Conservation (phyloP, 2,329 filamentous ascomycete species). For the Scytalidium sp. region DNA sequence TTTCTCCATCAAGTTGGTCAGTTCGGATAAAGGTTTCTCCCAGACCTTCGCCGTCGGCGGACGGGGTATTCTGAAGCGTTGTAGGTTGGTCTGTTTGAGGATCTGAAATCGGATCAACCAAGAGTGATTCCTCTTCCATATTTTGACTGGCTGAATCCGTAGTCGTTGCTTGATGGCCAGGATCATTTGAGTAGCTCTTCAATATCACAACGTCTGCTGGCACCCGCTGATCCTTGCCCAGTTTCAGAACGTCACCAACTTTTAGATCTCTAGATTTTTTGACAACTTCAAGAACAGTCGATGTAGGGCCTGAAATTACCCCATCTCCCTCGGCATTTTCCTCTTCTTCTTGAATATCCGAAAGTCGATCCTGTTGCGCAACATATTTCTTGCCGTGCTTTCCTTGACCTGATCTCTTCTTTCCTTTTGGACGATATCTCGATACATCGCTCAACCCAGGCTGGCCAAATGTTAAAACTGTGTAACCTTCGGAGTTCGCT, state of each 20-base stretch:
- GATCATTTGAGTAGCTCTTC: slow-evolving; percentile 70
- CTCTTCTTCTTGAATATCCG: slow-evolving; percentile 70
- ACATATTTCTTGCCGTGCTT: slow-evolving; percentile 33
- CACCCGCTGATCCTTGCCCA: slow-evolving; percentile 87
- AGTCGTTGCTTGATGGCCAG: slow-evolving; percentile 20
- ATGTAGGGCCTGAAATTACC: slow-evolving; percentile 38
- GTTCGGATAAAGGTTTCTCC: slow-evolving; percentile 97
- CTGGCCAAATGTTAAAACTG: slow-evolving; percentile 69
- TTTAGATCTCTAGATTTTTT: slow-evolving; percentile 86
- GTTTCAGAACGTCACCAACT: slow-evolving; percentile 92
- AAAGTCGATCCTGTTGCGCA: slow-evolving; percentile 43
- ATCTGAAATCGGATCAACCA: slow-evolving; percentile 28
- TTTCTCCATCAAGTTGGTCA: slow-evolving; percentile 95
- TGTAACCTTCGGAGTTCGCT: slow-evolving; percentile 89
- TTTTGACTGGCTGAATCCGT: slow-evolving; percentile 6
- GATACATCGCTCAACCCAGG: slow-evolving; percentile 33
- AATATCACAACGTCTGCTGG: slow-evolving; percentile 93
- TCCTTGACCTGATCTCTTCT: slow-evolving; percentile 44
- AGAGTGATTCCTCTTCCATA: slow-evolving; percentile 14
- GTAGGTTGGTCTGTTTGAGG: slow-evolving; percentile 19
- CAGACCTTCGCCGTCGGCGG: slow-evolving; percentile 25
- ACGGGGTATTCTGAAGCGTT: slow-evolving; percentile 22
- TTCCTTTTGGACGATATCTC: slow-evolving; percentile 36
- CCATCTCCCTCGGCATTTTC: slow-evolving; percentile 46
- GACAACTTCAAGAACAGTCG: slow-evolving; percentile 60